phyloP scores from a whole-genome alignment of 345 rosid genomes.

The Carallia brachiata region DNA sequence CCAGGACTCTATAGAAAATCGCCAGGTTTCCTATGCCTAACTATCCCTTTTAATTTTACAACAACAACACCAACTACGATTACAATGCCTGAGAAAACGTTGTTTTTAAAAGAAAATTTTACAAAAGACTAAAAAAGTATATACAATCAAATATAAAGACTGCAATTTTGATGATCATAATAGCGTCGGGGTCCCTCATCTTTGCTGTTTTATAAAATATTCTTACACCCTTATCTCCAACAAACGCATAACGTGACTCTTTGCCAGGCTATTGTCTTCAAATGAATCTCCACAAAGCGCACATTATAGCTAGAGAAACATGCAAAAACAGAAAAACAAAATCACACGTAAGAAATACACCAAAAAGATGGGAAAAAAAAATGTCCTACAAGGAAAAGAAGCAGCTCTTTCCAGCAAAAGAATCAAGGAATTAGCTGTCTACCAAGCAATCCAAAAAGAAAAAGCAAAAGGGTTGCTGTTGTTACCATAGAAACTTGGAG shows the following conservation, averaged over 20 bases:
- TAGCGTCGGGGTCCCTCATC: conserved; percentile 66
- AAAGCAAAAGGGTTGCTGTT: conserved; percentile 19
- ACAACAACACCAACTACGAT: conserved; percentile 2
- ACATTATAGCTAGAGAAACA: conserved; percentile 12
- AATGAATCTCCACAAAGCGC: conserved; percentile 10
- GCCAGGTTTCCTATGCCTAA: conserved; percentile 55
- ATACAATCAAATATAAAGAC: conserved; percentile 34
- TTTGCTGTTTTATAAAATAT: conserved; percentile 21
- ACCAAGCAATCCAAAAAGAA: conserved; percentile 49
- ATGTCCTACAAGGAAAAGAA: not conserved
- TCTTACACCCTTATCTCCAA: conserved; percentile 40
- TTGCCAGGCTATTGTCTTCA: conserved; percentile 30
- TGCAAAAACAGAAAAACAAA: not conserved
- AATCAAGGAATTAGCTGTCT: conserved; percentile 49
- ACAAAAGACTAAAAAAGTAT: conserved; percentile 21
- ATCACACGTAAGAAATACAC: not conserved
- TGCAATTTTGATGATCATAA: conserved; percentile 23
- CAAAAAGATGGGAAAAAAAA: not conserved
- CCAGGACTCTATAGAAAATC: conserved; percentile 47
- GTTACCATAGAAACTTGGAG: conserved; percentile 22
- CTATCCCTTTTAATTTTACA: conserved; percentile 21
- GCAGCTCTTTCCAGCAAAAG: not conserved
- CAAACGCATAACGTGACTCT: conserved; percentile 25
- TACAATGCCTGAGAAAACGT: not conserved
- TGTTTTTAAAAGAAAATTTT: not conserved